Evolutionary conservation across 2,329 filamentous ascomycete genomes (phyloP).

Genomic region (Diatrype stigma): DNA sequence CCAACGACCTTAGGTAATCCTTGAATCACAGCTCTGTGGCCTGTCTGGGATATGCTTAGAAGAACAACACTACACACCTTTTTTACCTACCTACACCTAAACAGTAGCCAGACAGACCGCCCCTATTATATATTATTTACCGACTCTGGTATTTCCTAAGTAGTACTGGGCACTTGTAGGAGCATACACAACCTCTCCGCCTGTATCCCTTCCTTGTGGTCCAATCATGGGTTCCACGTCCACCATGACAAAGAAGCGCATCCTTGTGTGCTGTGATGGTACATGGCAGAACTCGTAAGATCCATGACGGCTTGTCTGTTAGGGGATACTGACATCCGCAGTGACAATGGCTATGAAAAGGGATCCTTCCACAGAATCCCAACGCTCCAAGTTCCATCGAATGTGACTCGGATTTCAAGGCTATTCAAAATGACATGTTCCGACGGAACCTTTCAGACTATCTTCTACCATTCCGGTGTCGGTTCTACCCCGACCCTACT

Average conservation of each 20-base stretch:
- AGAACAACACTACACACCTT: no score
- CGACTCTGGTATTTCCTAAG: no score
- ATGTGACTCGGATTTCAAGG: constrained; percentile 57
- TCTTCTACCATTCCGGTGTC: constrained; percentile 59
- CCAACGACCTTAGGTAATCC: no score
- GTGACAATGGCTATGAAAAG: constrained; percentile 44
- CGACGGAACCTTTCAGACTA: constrained; percentile 53
- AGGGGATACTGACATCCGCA: constrained; percentile 13
- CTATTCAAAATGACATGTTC: constrained; percentile 48
- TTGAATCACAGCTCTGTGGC: no score
- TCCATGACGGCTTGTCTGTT: not conserved
- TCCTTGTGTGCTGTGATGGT: constrained; percentile 50
- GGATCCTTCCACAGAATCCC: constrained; percentile 33
- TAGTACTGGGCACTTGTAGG: no score
- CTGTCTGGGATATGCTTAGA: no score
- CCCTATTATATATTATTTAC: not conserved
- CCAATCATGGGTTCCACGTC: not conserved
- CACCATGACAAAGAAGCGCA: constrained; percentile 34
- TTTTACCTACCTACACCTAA: no score
- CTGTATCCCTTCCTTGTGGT: not conserved
- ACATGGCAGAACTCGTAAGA: constrained; percentile 48
- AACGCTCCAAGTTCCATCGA: constrained; percentile 50
- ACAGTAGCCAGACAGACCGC: no score
- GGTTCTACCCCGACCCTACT: constrained; percentile 48
- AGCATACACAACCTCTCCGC: not conserved